Conservation (phyloP, 2,329 filamentous ascomycete genomes). For the Acarospora socialis region DNA sequence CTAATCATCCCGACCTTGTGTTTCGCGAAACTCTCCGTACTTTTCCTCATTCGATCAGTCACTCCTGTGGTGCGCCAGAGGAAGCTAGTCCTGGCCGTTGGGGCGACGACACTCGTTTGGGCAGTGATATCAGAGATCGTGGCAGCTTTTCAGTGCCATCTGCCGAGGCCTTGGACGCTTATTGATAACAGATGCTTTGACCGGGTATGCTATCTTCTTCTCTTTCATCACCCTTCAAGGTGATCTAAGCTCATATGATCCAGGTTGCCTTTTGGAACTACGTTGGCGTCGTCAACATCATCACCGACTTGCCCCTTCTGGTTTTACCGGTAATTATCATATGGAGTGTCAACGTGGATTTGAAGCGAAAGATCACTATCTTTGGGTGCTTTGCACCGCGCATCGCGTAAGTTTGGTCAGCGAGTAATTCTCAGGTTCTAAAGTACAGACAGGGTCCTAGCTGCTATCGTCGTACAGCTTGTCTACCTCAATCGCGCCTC, state of each 20-base stretch:
- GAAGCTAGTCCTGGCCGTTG: slow-evolving; percentile 11
- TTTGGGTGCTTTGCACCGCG: slow-evolving; percentile 15
- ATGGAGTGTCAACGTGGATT: slow-evolving; percentile 14
- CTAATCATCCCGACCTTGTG: slow-evolving; percentile 15
- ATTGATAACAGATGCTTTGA: slow-evolving; percentile 14
- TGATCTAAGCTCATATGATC: background rate
- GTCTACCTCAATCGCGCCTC: slow-evolving; percentile 11
- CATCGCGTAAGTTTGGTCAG: slow-evolving; percentile 14
- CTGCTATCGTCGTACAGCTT: slow-evolving; percentile 16
- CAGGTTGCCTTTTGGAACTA: slow-evolving; percentile 18
- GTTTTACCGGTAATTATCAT: slow-evolving; percentile 16
- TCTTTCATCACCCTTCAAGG: too few species aligned
- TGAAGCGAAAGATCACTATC: slow-evolving; percentile 14
- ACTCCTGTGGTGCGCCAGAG: slow-evolving; percentile 14
- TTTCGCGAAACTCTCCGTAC: slow-evolving; percentile 17
- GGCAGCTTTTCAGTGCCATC: slow-evolving; percentile 14
- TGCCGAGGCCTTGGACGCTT: slow-evolving; percentile 15
- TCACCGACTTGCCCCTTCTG: slow-evolving; percentile 17
- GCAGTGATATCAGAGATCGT: slow-evolving; percentile 11
- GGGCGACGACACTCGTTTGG: slow-evolving; percentile 12
- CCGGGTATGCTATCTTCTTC: slow-evolving; percentile 9
- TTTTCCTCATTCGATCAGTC: slow-evolving; percentile 16
- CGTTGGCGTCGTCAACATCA: slow-evolving; percentile 17
- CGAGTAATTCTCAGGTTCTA: background rate
- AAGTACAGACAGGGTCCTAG: slow-evolving; percentile 14